These are phyloP conservation scores for Lentinula raphanica DNA, from an alignment of 768 basidiomycete genomes.

Conservation along the genomic window DNA sequence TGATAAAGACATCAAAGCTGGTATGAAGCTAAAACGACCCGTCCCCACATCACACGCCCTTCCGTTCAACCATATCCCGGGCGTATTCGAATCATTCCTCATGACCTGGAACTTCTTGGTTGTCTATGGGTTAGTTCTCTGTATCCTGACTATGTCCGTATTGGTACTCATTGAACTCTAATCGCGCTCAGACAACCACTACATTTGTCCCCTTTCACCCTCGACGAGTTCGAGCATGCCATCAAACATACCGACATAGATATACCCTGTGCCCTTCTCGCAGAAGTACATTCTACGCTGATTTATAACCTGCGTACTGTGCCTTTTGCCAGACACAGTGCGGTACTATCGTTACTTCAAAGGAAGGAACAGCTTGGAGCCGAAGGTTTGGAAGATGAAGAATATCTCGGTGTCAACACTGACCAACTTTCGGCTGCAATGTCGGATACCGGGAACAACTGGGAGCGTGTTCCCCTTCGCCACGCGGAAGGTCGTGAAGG, in stretches of 20 bases:
- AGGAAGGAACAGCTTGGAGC: constrained; percentile 36
- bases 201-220: constrained; percentile 78
- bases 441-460: constrained; percentile 80
- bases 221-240: constrained; percentile 90
- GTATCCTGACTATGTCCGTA: not conserved
- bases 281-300: constrained; percentile 84
- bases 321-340: constrained; percentile 69
- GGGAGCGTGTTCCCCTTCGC: constrained; percentile 75
- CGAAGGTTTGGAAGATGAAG: constrained; percentile 36
- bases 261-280: constrained; percentile 68
- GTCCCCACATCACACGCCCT: constrained; percentile 54
- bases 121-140: constrained; percentile 74
- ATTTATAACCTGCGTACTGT: constrained; percentile 88
- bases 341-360: constrained; percentile 59
- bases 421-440: constrained; percentile 63
- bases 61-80: constrained; percentile 62
- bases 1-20: constrained; percentile 80
- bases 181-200: constrained; percentile 64
- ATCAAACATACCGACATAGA: constrained; percentile 72
- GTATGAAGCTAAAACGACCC: constrained; percentile 64
- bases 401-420: constrained; percentile 50
- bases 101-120: constrained; percentile 94
- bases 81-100: constrained; percentile 77
- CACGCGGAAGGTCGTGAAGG: constrained; percentile 71
- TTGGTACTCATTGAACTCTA: constrained; percentile 5